These are phyloP conservation scores for Aphanomyces cochlioides DNA, from an alignment of 352 stramenopile genomes.

Conservation along the genomic window DNA sequence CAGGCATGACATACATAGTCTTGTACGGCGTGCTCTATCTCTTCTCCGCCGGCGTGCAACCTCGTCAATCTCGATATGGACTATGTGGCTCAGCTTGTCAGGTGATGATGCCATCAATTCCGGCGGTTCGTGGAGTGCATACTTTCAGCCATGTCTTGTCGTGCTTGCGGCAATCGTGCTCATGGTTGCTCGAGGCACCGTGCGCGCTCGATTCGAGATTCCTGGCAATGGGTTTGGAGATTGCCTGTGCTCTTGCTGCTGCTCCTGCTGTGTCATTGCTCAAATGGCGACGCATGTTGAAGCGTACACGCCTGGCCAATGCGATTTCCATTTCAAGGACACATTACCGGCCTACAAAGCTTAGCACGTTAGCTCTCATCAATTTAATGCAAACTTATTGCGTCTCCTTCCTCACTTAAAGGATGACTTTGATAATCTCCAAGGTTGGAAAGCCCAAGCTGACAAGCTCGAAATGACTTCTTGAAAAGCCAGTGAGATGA, in stretches of 20 bases:
- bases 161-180: not conserved
- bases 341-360: slow-evolving; percentile 39
- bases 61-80: too few species aligned
- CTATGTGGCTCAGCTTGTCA: not conserved
- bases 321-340: slow-evolving; percentile 38
- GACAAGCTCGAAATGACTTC: too few species aligned
- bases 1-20: not conserved
- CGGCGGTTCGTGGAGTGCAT: too few species aligned
- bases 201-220: slow-evolving; percentile 38
- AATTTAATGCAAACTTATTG: too few species aligned
- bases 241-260: slow-evolving; percentile 38
- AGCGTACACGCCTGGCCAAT: slow-evolving; percentile 44
- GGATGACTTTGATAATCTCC: too few species aligned
- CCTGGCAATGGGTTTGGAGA: slow-evolving; percentile 37
- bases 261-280: slow-evolving; percentile 38
- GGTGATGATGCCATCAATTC: not conserved
- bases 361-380: too few species aligned
- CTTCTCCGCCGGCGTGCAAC: not conserved
- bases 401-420: too few species aligned
- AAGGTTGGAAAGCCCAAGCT: too few species aligned
- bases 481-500: too few species aligned
- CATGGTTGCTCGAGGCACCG: slow-evolving; percentile 45
- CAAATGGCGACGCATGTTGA: slow-evolving; percentile 54
- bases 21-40: not conserved
- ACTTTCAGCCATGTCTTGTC: not conserved